Conservation (phyloP, 805 yeast genomes). For the Tetrapisispora arboricola region DNA sequence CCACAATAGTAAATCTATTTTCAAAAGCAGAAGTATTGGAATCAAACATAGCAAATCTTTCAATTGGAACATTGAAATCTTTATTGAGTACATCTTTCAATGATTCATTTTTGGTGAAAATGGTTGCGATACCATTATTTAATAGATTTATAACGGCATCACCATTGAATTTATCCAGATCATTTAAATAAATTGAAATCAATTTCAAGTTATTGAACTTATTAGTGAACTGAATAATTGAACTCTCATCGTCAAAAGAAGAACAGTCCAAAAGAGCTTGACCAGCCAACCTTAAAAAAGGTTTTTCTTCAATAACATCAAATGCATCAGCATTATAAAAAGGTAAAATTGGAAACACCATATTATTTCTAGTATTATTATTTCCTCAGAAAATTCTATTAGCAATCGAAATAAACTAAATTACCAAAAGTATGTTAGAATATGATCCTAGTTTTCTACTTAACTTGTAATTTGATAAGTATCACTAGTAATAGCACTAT, state of each 20-base stretch:
- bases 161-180: constrained; percentile 18
- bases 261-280: constrained; percentile 19
- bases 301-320: constrained; percentile 8
- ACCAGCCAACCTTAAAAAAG: constrained; percentile 20
- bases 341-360: constrained; percentile 35
- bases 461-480: too few species aligned
- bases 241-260: constrained; percentile 1
- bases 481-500: too few species aligned
- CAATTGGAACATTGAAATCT: constrained; percentile 42
- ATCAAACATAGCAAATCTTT: constrained; percentile 32
- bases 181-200: constrained; percentile 21
- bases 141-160: constrained; percentile 44
- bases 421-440: too few species aligned
- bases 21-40: constrained; percentile 11
- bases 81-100: constrained; percentile 27
- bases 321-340: constrained; percentile 16
- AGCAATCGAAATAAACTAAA: too few species aligned
- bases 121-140: constrained; percentile 47
- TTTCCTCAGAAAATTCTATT: not conserved
- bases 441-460: too few species aligned
- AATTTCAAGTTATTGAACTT: constrained; percentile 10
- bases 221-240: constrained; percentile 7
- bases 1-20: constrained; percentile 8
- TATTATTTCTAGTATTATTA: constrained; percentile 5
- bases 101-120: constrained; percentile 29